Conservation (phyloP, 192 early-diverging fungal genomes). For the Martensiomyces pterosporus region DNA sequence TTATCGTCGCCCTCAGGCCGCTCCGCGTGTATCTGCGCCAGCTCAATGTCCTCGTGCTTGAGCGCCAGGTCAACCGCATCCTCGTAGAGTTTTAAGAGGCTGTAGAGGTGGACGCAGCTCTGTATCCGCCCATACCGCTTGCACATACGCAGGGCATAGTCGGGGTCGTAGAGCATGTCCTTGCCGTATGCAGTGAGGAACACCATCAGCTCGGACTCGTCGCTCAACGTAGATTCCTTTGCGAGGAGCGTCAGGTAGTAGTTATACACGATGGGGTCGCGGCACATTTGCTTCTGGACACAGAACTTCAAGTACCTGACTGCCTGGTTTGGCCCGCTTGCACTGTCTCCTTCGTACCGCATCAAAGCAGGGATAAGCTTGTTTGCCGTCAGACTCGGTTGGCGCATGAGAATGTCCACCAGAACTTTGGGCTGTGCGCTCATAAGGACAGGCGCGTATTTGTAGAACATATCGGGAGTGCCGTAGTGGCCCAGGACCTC, state of each 20-base stretch:
- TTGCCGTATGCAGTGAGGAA: constrained; percentile 71
- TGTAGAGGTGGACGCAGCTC: constrained; percentile 88
- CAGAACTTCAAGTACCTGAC: constrained; percentile 85
- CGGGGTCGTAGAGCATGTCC: constrained; percentile 81
- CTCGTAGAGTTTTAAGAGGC: constrained; percentile 80
- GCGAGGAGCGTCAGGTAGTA: constrained; percentile 66
- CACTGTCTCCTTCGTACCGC: constrained; percentile 64
- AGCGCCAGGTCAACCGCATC: constrained; percentile 90
- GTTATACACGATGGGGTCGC: constrained; percentile 91
- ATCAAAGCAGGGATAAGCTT: constrained; percentile 85
- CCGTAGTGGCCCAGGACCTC: constrained; percentile 76
- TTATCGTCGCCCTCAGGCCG: constrained; percentile 79
- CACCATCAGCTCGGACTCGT: constrained; percentile 66
- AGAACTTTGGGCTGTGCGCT: constrained; percentile 77
- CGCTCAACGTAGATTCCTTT: constrained; percentile 33
- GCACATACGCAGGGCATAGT: constrained; percentile 89
- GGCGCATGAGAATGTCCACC: constrained; percentile 83
- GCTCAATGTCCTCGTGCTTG: constrained; percentile 77
- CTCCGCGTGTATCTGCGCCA: constrained; percentile 90
- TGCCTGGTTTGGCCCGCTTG: constrained; percentile 63
- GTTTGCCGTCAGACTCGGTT: constrained; percentile 75
- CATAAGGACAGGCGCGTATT: constrained; percentile 82
- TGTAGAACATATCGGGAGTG: constrained; percentile 80
- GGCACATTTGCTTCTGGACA: constrained; percentile 69
- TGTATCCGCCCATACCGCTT: constrained; percentile 76